Conservation (phyloP, 2,329 filamentous ascomycete species). For the Basipetospora sp. region DNA sequence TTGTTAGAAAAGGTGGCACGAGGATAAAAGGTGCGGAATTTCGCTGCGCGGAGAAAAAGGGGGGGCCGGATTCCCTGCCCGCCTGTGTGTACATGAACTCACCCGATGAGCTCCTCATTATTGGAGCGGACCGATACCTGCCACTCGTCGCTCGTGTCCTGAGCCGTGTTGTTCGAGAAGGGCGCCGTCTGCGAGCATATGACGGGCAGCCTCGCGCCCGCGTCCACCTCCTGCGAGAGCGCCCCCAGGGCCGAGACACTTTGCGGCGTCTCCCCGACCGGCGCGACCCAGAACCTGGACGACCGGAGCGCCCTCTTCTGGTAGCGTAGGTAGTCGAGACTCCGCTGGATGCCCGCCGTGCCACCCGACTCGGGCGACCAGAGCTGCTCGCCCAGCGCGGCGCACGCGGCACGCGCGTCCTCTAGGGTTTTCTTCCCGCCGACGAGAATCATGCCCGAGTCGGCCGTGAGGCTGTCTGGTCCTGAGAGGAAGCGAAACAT, state of each 20-base stretch:
- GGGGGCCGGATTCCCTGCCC: too few relatives aligned
- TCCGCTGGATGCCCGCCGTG: conserved; percentile 16
- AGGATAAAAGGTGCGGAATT: too few relatives aligned
- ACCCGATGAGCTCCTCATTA: conserved; percentile 22
- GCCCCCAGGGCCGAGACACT: conserved; percentile 16
- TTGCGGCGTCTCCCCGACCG: conserved; percentile 10
- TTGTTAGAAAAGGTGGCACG: neutral
- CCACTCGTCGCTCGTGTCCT: conserved; percentile 21
- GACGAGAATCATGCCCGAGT: conserved; percentile 22
- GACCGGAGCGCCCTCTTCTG: conserved; percentile 13
- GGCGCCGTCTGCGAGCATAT: conserved; percentile 31
- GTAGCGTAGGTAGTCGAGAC: conserved; percentile 23
- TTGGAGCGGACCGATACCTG: conserved; percentile 24
- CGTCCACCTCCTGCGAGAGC: conserved; percentile 8
- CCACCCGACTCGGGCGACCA: conserved; percentile 19
- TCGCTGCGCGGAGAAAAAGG: too few relatives aligned
- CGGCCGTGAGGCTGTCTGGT: conserved; percentile 16
- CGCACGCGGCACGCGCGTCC: conserved; percentile 18
- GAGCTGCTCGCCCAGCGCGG: conserved; percentile 24
- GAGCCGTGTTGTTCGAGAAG: conserved; percentile 19
- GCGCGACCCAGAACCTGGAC: conserved; percentile 24
- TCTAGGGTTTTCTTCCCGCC: conserved; percentile 13
- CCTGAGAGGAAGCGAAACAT: too few relatives aligned
- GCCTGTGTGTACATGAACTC: too few relatives aligned
- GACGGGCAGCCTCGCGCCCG: conserved; percentile 16